Conservation (phyloP, 495 filamentous ascomycete species). For the Gamarada debralockiae region DNA sequence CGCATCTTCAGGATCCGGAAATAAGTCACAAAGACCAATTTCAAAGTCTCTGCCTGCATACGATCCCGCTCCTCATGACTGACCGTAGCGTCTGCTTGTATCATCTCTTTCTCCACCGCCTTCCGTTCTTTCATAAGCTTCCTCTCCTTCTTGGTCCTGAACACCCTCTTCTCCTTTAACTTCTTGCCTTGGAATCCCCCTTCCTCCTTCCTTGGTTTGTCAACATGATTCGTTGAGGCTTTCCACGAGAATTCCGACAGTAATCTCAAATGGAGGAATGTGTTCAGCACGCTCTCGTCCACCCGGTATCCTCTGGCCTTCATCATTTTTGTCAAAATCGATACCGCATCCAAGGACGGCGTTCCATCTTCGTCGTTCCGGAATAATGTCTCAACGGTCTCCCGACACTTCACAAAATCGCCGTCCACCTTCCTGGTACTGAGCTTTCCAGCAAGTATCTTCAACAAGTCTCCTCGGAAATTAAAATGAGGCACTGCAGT, state of each 20-base stretch:
- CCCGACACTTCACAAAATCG: constrained; percentile 72
- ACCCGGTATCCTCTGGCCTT: constrained; percentile 74
- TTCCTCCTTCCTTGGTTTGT: constrained; percentile 44
- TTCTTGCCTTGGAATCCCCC: constrained; percentile 48
- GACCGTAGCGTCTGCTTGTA: constrained; percentile 84
- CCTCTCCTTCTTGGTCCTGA: constrained; percentile 68
- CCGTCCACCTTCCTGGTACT: constrained; percentile 62
- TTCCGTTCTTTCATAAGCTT: constrained; percentile 80
- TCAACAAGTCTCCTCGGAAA: constrained; percentile 80
- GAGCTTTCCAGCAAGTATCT: constrained; percentile 80
- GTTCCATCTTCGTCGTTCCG: constrained; percentile 83
- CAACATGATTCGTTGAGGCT: constrained; percentile 69
- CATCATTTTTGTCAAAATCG: constrained; percentile 89
- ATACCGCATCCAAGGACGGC: constrained; percentile 81
- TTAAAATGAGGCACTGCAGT: constrained; percentile 91
- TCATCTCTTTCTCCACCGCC: constrained; percentile 87
- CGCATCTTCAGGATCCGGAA: constrained; percentile 89
- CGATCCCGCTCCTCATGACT: constrained; percentile 87
- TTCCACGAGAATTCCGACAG: constrained; percentile 83
- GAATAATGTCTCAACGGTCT: constrained; percentile 79
- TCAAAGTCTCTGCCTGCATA: constrained; percentile 90
- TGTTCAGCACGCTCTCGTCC: constrained; percentile 81
- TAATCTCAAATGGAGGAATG: constrained; percentile 85
- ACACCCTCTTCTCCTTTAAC: constrained; percentile 62
- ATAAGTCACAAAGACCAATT: constrained; percentile 91